Evolutionary conservation across 2,329 filamentous ascomycete species (phyloP).

Genomic region (Fusarium begoniae): DNA sequence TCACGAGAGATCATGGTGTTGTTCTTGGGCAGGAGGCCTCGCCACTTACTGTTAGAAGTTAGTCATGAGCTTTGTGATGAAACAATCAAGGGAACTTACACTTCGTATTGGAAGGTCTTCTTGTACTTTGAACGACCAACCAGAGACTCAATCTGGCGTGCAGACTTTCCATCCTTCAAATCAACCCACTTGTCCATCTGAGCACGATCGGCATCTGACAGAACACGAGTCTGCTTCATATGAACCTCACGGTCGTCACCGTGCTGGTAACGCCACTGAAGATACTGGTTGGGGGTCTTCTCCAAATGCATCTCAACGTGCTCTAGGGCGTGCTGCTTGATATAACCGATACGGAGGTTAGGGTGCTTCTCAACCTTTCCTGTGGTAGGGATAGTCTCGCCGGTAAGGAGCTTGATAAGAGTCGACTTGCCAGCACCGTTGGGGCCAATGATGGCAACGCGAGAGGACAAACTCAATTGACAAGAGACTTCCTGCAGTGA

Average conservation of each 20-base stretch:
- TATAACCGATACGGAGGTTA: slow-evolving; percentile 98
- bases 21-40: slow-evolving; percentile 85
- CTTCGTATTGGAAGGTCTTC: slow-evolving; percentile 98
- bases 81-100: slow-evolving; percentile 62
- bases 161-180: slow-evolving; percentile 81
- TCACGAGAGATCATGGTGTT: slow-evolving; percentile 95
- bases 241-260: slow-evolving; percentile 97
- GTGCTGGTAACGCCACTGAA: slow-evolving; percentile 98
- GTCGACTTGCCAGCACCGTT: slow-evolving; percentile 99
- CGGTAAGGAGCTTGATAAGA: slow-evolving; percentile 95
- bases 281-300: slow-evolving; percentile 98
- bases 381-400: slow-evolving; percentile 82
- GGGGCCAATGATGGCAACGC: slow-evolving; percentile 94
- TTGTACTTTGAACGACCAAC: slow-evolving; percentile 99
- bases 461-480: slow-evolving; percentile 86
- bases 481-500: slow-evolving; percentile 90
- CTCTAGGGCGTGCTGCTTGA: slow-evolving; percentile 98
- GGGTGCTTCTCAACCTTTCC: slow-evolving; percentile 98
- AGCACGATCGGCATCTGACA: slow-evolving; percentile 83
- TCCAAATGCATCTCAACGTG: slow-evolving; percentile 99
- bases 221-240: slow-evolving; percentile 94
- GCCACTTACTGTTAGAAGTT: slow-evolving; percentile 77
- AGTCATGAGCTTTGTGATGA: slow-evolving; percentile 26
- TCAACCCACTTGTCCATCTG: slow-evolving; percentile 95
- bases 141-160: slow-evolving; percentile 82